Evolutionary conservation across 495 filamentous ascomycete genomes (phyloP), one percentile per base, ranked within the genome.

Genomic region (Penicillium mononematosum): DNA sequence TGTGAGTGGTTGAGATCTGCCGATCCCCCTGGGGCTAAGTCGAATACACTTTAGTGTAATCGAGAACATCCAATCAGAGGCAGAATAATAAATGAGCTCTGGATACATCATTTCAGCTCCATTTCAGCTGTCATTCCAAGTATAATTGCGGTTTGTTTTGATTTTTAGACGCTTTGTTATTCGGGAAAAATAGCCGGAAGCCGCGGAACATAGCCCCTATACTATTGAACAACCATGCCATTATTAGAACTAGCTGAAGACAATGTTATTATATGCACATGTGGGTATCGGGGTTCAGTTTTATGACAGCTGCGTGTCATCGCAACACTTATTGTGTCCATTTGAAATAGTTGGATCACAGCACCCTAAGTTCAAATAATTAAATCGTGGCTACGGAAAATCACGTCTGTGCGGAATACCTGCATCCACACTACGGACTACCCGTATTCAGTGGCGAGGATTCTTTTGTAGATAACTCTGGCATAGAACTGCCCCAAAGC

Each of bases 401-500:
- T 54, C 14, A 41, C 20, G 10, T 25, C 14, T 17, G 25, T 36
- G 17, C 2, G 24, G 12, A 16, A 2, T 36, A 38, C 17, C 17
- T 31, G 31, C 31, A 8, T 46, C 17, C 27, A 36, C 29, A 11
- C 17, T 46, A 46, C 14, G 31, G 43, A 36, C 41, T 51, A 20
- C 38, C 43, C 19, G 24, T 46, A 41, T 67, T 67, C 16, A 65
- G 47, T 2, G 70, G 66, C 7, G 68, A 71, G 1, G 66, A 60
- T 25, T 65, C 54, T 11, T 60, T 55, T 3, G 70, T 61, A 0
- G 74, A 77, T 19, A 78, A 32, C 54, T 78, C 75, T 0, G 68
- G 61, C 75, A 78, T 78, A 0, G 57, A 63, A 57, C 70, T 65
- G 2, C 75, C 75, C 75, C 75, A 78, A 32, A 78, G 64, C 0